Conservation (phyloP, 352 stramenopile genomes). For the Phytophthora fragariae region DNA sequence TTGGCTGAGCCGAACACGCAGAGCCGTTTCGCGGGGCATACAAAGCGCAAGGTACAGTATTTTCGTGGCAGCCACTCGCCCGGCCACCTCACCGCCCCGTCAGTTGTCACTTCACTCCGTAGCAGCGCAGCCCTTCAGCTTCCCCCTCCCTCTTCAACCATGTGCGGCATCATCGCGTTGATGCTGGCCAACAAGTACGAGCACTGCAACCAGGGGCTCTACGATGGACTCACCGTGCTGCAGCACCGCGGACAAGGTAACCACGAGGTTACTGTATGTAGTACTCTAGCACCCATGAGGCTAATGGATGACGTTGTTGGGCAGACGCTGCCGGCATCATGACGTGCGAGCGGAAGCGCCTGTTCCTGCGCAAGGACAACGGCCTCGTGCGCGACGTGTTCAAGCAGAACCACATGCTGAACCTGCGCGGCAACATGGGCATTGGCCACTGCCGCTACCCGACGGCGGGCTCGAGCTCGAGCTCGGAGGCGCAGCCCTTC, state of each 20-base stretch:
- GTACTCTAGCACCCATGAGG: too few species aligned
- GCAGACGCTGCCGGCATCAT: slow-evolving; percentile 96
- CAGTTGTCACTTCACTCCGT: slow-evolving; percentile 22
- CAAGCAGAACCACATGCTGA: slow-evolving; percentile 98
- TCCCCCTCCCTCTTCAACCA: slow-evolving; percentile 50
- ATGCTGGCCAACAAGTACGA: slow-evolving; percentile 96
- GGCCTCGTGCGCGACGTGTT: slow-evolving; percentile 99
- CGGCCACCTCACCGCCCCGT: neutral
- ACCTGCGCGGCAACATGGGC: slow-evolving; percentile 95
- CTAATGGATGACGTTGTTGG: neutral
- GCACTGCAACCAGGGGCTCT: slow-evolving; percentile 95
- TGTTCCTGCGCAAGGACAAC: slow-evolving; percentile 98
- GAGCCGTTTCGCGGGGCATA: slow-evolving; percentile 28
- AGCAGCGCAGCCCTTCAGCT: neutral
- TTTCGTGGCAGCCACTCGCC: slow-evolving; percentile 36
- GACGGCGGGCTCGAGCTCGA: slow-evolving; percentile 93
- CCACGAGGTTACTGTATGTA: neutral
- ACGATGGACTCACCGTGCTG: slow-evolving; percentile 98
- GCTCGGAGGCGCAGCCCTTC: slow-evolving; percentile 96
- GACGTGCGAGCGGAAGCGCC: slow-evolving; percentile 92
- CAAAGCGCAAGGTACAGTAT: slow-evolving; percentile 25
- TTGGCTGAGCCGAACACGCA: slow-evolving; percentile 23
- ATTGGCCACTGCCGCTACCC: slow-evolving; percentile 99
- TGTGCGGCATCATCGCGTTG: slow-evolving; percentile 98
- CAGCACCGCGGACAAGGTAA: slow-evolving; percentile 97